Percentiles rank a stretch among this genome's conserved stretches.
Conservation (phyloP, 169 alveolate species). For the Eimeria necatrix region DNA sequence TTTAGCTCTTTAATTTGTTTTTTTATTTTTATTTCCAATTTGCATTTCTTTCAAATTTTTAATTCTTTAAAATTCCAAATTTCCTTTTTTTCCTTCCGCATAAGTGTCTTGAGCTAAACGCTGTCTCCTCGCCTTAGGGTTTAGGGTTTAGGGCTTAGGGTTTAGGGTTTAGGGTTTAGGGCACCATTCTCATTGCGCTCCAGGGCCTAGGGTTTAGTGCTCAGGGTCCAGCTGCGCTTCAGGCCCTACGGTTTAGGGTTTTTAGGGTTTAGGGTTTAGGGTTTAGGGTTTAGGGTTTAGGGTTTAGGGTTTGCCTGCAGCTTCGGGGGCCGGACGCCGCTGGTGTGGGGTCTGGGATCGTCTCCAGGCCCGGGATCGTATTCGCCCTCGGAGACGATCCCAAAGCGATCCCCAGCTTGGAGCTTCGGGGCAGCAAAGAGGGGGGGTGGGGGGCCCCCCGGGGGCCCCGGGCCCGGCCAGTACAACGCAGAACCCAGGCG, state of each 20-base stretch:
- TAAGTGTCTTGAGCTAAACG: too few species aligned
- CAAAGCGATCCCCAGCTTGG: constrained; percentile 30
- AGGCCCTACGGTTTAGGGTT: too few species aligned
- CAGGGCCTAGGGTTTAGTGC: not conserved
- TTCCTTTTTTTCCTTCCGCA: too few species aligned
- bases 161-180: not conserved
- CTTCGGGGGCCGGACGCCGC: constrained; percentile 14
- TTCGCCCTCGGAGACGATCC: not conserved
- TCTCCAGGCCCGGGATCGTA: constrained; percentile 11
- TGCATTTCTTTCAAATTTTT: too few species aligned
- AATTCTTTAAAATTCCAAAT: too few species aligned
- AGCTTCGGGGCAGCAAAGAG: constrained; percentile 19
- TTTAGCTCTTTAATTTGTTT: too few species aligned
- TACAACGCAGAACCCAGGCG: constrained; percentile 44
- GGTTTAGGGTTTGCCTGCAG: not conserved
- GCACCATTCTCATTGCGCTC: not conserved
- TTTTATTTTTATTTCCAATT: too few species aligned
- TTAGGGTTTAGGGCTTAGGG: not conserved
- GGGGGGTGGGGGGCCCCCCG: not conserved
- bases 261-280: too few species aligned
- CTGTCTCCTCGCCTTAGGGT: too few species aligned
- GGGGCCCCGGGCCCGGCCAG: constrained; percentile 75
- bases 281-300: too few species aligned
- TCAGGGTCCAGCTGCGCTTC: too few species aligned
- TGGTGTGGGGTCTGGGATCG: not conserved